These are phyloP conservation scores for Beauveria varroae DNA, from an alignment of 2,329 filamentous ascomycete genomes.

Conservation along the genomic window DNA sequence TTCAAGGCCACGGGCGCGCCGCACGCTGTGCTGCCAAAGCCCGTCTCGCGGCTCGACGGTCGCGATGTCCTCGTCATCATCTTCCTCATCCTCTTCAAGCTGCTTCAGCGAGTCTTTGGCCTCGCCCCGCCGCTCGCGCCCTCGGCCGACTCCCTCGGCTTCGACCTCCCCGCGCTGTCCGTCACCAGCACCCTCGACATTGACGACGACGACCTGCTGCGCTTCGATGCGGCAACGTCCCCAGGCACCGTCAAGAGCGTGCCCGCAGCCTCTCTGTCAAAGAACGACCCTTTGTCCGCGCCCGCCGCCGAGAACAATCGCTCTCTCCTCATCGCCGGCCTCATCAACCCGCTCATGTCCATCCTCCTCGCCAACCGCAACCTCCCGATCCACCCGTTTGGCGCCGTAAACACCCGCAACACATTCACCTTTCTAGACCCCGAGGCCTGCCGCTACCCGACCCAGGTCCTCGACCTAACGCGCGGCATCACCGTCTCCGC, in stretches of 20 bases:
- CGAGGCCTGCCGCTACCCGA: slow-evolving; percentile 9
- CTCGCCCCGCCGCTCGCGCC: slow-evolving; percentile 3
- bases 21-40: slow-evolving; percentile 9
- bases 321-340: slow-evolving; percentile 9
- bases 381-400: slow-evolving; percentile 9
- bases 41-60: slow-evolving; percentile 11
- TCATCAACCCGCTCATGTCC: slow-evolving; percentile 13
- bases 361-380: slow-evolving; percentile 12
- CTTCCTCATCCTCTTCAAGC: slow-evolving; percentile 7
- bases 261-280: background rate
- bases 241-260: background rate
- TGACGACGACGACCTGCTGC: slow-evolving; percentile 7
- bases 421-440: slow-evolving; percentile 10
- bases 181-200: slow-evolving; percentile 11
- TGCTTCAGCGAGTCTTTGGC: background rate
- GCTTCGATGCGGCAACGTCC: slow-evolving; percentile 5
- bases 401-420: slow-evolving; percentile 12
- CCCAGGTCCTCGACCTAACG: slow-evolving; percentile 2
- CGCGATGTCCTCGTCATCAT: slow-evolving; percentile 10
- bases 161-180: slow-evolving; percentile 11
- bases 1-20: slow-evolving; percentile 1
- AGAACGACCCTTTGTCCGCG: background rate
- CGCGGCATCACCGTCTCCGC: slow-evolving; percentile 11
- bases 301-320: background rate
- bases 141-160: slow-evolving; percentile 1